Percentiles rank a stretch among this genome's conserved stretches.
Evolutionary conservation across 2,329 filamentous ascomycete species (phyloP).

Genomic region (Aurifilum marmelostoma): DNA sequence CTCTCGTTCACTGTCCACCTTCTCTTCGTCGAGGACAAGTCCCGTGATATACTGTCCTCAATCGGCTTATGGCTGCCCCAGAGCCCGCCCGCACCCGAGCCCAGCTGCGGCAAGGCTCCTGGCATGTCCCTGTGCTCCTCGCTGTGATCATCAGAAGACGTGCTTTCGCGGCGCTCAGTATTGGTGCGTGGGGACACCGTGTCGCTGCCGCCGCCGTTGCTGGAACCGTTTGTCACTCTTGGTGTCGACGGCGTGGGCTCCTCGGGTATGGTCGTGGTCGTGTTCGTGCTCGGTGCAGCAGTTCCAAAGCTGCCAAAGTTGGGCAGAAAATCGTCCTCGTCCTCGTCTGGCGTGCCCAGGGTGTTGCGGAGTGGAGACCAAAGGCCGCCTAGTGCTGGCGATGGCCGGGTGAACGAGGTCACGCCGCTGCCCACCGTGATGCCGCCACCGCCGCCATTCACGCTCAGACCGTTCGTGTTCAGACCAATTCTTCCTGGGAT

Average conservation of each 20-base stretch:
- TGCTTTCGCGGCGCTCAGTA: conserved; percentile 16
- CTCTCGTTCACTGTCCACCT: conserved; percentile 61
- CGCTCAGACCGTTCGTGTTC: conserved; percentile 33
- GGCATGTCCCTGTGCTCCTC: conserved; percentile 38
- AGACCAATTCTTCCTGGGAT: conserved; percentile 19
- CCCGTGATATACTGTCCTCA: conserved; percentile 50
- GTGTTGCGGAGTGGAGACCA: conserved; percentile 47
- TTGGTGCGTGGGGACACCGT: conserved; percentile 28
- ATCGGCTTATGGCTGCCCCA: conserved; percentile 50
- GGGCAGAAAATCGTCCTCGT: conserved; percentile 56
- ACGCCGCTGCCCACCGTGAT: conserved; percentile 46
- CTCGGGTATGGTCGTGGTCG: conserved; percentile 32
- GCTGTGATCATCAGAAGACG: conserved; percentile 31
- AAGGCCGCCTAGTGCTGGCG: conserved; percentile 36
- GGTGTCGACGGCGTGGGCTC: conserved; percentile 20
- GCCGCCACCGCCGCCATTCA: conserved; percentile 33
- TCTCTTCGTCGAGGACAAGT: conserved; percentile 52
- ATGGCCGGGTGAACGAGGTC: conserved; percentile 38
- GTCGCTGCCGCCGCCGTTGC: background rate
- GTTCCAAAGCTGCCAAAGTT: conserved; percentile 48
- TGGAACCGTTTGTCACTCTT: conserved; percentile 1
- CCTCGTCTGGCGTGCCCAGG: conserved; percentile 45
- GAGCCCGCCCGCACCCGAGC: conserved; percentile 45
- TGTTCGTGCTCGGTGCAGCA: conserved; percentile 34
- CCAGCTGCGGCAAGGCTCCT: conserved; percentile 40